These are phyloP conservation scores for Rhizophagus sp. DNA, from an alignment of 192 early-diverging fungal genomes.

Conservation along the genomic window DNA sequence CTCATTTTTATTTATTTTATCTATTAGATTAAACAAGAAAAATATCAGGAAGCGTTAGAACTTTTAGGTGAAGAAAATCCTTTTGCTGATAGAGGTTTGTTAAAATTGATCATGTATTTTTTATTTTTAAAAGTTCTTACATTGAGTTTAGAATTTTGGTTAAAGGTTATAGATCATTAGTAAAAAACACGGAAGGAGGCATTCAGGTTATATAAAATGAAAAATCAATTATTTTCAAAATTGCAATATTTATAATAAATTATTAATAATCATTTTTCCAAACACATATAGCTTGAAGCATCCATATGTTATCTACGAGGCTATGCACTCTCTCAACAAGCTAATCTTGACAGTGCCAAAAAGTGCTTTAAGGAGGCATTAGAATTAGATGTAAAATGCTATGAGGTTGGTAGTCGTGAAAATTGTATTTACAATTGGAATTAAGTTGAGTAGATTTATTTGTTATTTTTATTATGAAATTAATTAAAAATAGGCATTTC, in stretches of 20 bases:
- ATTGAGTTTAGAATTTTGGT: neutral
- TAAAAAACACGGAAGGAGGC: constrained; percentile 44
- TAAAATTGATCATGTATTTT: neutral
- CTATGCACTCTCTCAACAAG: constrained; percentile 48
- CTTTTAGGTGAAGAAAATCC: constrained; percentile 54
- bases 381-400: constrained; percentile 61
- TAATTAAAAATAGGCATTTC: constrained; percentile 48
- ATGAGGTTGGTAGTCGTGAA: constrained; percentile 45
- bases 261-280: neutral
- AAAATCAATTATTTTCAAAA: neutral
- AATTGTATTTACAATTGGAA: constrained; percentile 15
- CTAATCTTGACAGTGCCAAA: constrained; percentile 55
- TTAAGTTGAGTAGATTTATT: neutral
- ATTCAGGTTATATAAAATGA: constrained; percentile 43
- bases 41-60: constrained; percentile 57
- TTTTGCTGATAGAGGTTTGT: constrained; percentile 34
- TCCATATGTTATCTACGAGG: constrained; percentile 66
- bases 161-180: constrained; percentile 31
- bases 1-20: neutral
- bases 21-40: constrained; percentile 49
- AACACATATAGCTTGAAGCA: constrained; percentile 54
- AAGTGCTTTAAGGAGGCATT: constrained; percentile 65
- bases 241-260: neutral
- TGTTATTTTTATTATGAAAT: constrained; percentile 16
- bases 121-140: neutral